A percentile compares a stretch with the other conserved stretches of the same genome.
Evolutionary conservation across 2,329 filamentous ascomycete genomes (phyloP).

Genomic region (Thielaviopsis cerberus): DNA sequence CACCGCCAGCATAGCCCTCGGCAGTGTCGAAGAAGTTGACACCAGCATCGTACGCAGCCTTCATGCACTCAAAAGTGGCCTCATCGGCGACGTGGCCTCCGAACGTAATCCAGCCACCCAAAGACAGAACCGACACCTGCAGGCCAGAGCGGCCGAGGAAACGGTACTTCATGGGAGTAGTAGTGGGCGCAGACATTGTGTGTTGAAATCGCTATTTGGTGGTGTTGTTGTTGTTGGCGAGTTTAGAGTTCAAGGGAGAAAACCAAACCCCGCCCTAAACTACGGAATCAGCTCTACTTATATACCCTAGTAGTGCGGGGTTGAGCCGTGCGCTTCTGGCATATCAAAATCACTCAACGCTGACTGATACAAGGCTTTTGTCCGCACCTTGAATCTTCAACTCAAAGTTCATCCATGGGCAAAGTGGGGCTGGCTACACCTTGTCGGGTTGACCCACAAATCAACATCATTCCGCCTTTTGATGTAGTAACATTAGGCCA

Average conservation of each 20-base stretch:
- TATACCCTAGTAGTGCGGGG: not conserved
- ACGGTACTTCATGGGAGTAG: constrained; percentile 47
- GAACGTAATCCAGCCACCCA: constrained; percentile 58
- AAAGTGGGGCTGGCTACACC: not conserved
- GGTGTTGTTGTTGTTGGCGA: not conserved
- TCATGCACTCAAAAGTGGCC: constrained; percentile 34
- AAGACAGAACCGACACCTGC: constrained; percentile 53
- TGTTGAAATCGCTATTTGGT: not conserved
- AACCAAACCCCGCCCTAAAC: too few species aligned
- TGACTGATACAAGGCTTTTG: too few species aligned
- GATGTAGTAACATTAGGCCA: not conserved
- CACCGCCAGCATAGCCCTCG: constrained; percentile 38
- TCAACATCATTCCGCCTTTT: not conserved
- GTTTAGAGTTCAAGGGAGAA: too few species aligned
- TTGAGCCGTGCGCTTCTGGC: not conserved
- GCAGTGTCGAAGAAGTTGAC: constrained; percentile 47
- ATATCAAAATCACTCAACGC: not conserved
- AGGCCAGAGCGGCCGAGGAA: constrained; percentile 53
- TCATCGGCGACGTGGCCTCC: constrained; percentile 49
- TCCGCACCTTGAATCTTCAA: not conserved
- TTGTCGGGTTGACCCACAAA: not conserved
- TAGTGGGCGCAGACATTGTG: constrained; percentile 6
- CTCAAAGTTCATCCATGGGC: not conserved
- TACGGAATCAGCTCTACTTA: not conserved
- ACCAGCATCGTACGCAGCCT: constrained; percentile 39